Evolutionary conservation across 352 stramenopile genomes (phyloP), one percentile per base, ranked within the genome.

Genomic region (Hyaloperonospora brassicae): DNA sequence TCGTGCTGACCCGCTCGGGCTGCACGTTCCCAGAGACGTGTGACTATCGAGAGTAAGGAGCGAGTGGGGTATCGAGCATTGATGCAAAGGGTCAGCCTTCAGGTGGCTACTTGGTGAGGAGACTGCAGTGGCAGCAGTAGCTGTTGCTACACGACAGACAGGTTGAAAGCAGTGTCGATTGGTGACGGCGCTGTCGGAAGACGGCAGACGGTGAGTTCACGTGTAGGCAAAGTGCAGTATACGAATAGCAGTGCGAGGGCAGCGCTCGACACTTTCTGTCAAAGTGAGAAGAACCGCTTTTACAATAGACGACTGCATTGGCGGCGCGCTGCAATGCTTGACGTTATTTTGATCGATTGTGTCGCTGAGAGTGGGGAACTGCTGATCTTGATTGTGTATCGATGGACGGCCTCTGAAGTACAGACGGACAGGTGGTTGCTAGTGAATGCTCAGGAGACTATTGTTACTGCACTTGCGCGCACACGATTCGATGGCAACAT

Each of bases 1-100:
- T 97, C 42, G 95, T 99, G 67, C 98, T 99, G 58, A 93, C 97
- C 61, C 78, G 84, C 58, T 98, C 92, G 56, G 97, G 97, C 69
- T 99, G 95, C 69, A 98, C 91, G 56, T 92, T 98, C 68, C 86
- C 89, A 50, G 70, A 84, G 47, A 75, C 76, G 53, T 98, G 95
- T 71, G 78, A 94, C 57, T 98, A 94, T 77, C 79, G 84, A 23
- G 71, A 88, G 40, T 95, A 95, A 62, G 47, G 22, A 25, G 25
- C 7, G 31, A 47, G 50, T 55, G 47, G 40, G 50, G 36, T 47
- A 25, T 34, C 24, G 17, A 17, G 17, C 17, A 17, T 17, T 52
- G 35, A 11, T 17, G 39, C 14, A 34, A 34, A 34, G 30, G 38
- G 27, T 54, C 41, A 17, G 17, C 17, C 17, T 17, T 17, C 17